Percentiles rank a stretch among this genome's conserved stretches.
Conservation (phyloP, 2,329 filamentous ascomycete species). For the Colletotrichum tabaci region DNA sequence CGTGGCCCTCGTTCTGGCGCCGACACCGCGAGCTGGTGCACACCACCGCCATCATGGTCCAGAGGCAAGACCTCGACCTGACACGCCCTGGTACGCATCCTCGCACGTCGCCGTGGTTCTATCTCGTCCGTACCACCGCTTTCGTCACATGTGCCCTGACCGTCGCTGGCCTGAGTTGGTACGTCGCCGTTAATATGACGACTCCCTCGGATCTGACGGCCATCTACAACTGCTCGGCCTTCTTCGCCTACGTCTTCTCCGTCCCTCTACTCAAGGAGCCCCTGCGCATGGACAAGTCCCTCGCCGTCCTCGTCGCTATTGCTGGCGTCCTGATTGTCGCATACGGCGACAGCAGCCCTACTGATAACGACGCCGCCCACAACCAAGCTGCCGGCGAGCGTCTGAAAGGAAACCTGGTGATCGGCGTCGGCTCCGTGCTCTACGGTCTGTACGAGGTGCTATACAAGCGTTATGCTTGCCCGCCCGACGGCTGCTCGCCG, state of each 20-base stretch:
- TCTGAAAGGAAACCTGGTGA: constrained; percentile 89
- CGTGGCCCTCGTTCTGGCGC: constrained; percentile 91
- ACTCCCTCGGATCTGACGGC: constrained; percentile 94
- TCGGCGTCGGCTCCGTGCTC: constrained; percentile 89
- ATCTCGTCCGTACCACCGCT: constrained; percentile 84
- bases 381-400: constrained; percentile 70
- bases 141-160: constrained; percentile 90
- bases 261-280: constrained; percentile 91
- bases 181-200: constrained; percentile 93
- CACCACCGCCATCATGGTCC: constrained; percentile 83
- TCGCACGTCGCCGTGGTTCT: constrained; percentile 66
- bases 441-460: constrained; percentile 98
- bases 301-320: constrained; percentile 90
- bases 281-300: constrained; percentile 84
- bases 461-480: constrained; percentile 94
- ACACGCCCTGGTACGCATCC: constrained; percentile 57
- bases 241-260: constrained; percentile 98
- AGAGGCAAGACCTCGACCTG: constrained; percentile 81
- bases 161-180: constrained; percentile 94
- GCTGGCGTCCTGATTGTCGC: constrained; percentile 93
- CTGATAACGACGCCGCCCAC: constrained; percentile 63
- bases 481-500: constrained; percentile 87
- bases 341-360: constrained; percentile 80
- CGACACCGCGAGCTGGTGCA: constrained; percentile 66
- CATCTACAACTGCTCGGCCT: constrained; percentile 99